Base-by-base conservation (phyloP, 2,329 filamentous ascomycete species). In the Zymoseptoria passerinii region DNA sequence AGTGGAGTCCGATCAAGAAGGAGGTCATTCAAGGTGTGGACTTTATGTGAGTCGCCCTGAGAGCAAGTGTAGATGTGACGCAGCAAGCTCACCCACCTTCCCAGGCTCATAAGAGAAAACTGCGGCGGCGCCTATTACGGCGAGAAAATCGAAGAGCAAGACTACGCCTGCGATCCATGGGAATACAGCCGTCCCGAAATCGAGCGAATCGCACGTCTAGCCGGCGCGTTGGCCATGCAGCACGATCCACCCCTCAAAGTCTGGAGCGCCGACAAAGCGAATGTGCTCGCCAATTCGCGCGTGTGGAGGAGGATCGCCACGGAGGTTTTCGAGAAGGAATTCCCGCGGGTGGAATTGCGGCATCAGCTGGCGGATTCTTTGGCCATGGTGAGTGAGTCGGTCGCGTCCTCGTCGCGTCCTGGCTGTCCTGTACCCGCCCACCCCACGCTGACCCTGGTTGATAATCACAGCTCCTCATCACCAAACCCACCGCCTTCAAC, bases 121-220 rank as follows among this genome's bases (percentile, higher is more conserved):
- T 79, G 76, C 60, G 77, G 78, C 6, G 79, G 79, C 8, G 77
- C 77, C 1, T 81, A 79, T 63, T 80, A 78, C 66, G 79, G 79
- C 8, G 65, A 73, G 13, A 81, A 81, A 63, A 68, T 72, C 5
- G 78, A 80, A 62, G 66, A 73, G 20, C 61, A 68, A 1, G 75
- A 77, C 29, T 67, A 73, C 9, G 79, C 75, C 0, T 78, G 75
- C 6, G 79, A 81, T 65, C 70, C 77, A 2, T 80, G 78, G 77
- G 67, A 74, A 7, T 81, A 81, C 63, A 70, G 68, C 2, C 66
- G 72, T 1, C 56, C 69, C 0, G 79, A 81, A 60, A 73, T 81
- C 35, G 77, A 80, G 63, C 72, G 79, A 27, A 71, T 76, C 19
- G 75, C 77, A 0, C 75, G 77, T 2, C 76, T 81, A 1, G 76